These are phyloP conservation scores for Diplodia intermedia DNA, from an alignment of 2,329 filamentous ascomycete genomes.

Conservation along the genomic window DNA sequence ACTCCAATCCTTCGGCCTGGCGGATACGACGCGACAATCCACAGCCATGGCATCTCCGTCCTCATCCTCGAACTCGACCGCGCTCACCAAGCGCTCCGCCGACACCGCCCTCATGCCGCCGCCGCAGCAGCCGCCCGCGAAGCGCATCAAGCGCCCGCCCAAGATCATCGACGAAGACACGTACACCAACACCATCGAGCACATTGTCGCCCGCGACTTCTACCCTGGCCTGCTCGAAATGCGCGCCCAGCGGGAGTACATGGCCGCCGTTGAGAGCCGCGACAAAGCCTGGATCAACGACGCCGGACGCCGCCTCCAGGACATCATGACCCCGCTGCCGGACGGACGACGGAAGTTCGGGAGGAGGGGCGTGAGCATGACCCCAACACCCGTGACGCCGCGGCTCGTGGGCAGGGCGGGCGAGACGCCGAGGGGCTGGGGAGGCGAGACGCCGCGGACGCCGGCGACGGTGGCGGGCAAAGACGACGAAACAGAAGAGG, in stretches of 20 bases:
- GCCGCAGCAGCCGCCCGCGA: conserved; percentile 81
- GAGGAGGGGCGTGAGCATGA: conserved; percentile 33
- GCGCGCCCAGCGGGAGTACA: conserved; percentile 87
- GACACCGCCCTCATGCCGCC: conserved; percentile 74
- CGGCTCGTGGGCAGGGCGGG: conserved; percentile 34
- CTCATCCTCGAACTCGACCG: conserved; percentile 53
- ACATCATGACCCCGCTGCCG: conserved; percentile 82
- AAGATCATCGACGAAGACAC: conserved; percentile 91
- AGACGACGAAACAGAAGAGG: conserved; percentile 32
- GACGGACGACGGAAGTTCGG: conserved; percentile 45
- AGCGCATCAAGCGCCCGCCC: conserved; percentile 89
- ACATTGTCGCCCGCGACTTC: conserved; percentile 96
- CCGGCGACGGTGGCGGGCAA: conserved; percentile 46
- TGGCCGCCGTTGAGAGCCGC: conserved; percentile 87
- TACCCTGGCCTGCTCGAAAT: conserved; percentile 90
- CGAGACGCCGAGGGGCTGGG: conserved; percentile 71
- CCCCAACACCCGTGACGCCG: conserved; percentile 42
- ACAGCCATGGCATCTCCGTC: conserved; percentile 9
- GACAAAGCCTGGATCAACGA: conserved; percentile 86
- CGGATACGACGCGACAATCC: neutral
- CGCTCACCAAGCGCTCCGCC: conserved; percentile 70
- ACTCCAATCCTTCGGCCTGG: neutral
- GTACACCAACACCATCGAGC: conserved; percentile 87
- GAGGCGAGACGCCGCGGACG: conserved; percentile 76
- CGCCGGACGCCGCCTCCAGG: conserved; percentile 67